phyloP scores from a whole-genome alignment of 2,329 filamentous ascomycete genomes.

The Neofusicoccum sp. region DNA sequence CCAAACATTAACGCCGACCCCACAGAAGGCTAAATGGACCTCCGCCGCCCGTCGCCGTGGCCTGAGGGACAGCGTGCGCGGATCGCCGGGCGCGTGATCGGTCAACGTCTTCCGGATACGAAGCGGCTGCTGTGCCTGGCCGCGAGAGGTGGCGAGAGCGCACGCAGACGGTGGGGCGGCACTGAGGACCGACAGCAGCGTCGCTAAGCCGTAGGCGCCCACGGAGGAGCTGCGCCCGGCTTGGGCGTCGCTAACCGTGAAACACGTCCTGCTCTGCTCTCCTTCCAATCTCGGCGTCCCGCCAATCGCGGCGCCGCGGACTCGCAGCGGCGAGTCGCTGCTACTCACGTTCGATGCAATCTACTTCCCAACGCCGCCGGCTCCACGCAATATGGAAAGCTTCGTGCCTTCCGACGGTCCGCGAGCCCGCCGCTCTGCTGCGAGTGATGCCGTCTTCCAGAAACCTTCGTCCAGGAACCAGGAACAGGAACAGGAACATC shows the following conservation, averaged over 20 bases:
- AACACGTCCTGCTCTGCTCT: not conserved
- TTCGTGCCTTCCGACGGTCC: not conserved
- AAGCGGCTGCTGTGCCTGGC: not conserved
- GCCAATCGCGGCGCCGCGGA: not conserved
- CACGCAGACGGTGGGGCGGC: not conserved
- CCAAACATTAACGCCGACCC: not conserved
- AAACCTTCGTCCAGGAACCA: conserved; percentile 10
- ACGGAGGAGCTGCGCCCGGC: not conserved
- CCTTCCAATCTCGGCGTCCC: not conserved
- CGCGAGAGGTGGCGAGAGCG: not conserved
- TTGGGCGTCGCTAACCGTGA: not conserved
- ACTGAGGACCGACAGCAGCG: not conserved
- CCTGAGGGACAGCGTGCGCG: not conserved
- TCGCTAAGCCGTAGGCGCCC: not conserved
- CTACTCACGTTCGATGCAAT: not conserved
- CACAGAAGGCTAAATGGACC: conserved; percentile 15
- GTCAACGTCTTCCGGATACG: not conserved
- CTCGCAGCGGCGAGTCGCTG: not conserved
- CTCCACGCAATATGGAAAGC: not conserved
- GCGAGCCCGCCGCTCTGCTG: not conserved
- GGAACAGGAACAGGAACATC: not conserved
- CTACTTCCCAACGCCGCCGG: too few relatives aligned
- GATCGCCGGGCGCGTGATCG: not conserved
- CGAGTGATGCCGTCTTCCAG: not conserved
- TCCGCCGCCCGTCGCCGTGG: not conserved